phyloP scores from a whole-genome alignment of 495 filamentous ascomycete species.

The Recurvomyces mirabilis region DNA sequence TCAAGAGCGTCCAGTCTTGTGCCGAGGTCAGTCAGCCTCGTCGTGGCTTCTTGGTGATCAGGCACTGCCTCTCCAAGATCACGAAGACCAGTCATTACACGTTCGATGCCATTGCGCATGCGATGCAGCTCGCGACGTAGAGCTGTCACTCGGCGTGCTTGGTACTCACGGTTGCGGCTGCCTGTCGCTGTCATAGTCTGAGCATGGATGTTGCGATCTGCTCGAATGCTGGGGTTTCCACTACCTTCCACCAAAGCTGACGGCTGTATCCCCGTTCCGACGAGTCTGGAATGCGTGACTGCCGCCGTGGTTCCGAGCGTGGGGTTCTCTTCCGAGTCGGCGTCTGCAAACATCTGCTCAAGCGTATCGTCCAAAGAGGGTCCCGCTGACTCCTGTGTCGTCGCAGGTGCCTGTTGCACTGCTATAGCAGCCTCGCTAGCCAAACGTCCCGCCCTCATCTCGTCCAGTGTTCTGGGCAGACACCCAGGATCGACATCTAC shows the following conservation, averaged over 20 bases:
- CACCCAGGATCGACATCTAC: conserved; percentile 33
- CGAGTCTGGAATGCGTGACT: too few relatives aligned
- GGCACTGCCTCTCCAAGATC: conserved; percentile 22
- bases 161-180: conserved; percentile 18
- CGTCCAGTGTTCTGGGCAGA: conserved; percentile 31
- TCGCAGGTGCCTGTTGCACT: not conserved
- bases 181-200: conserved; percentile 12
- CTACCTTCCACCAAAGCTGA: not conserved
- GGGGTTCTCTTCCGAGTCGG: conserved; percentile 13
- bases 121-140: conserved; percentile 24
- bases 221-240: not conserved
- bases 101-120: conserved; percentile 25
- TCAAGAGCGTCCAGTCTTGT: conserved; percentile 15
- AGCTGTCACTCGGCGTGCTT: conserved; percentile 22
- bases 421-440: conserved; percentile 6
- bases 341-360: conserved; percentile 26
- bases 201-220: conserved; percentile 12
- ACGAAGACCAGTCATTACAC: conserved; percentile 23
- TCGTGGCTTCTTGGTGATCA: conserved; percentile 8
- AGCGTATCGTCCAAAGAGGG: conserved; percentile 27
- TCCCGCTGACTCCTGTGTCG: conserved; percentile 12
- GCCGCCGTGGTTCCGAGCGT: too few relatives aligned
- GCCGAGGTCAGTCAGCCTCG: conserved; percentile 10
- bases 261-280: not conserved
- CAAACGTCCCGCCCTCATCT: conserved; percentile 23